Percentiles rank a stretch among this genome's conserved stretches.
These are phyloP conservation scores for Symbiodinium pilosum DNA, from an alignment of 73 alveolate species.

Conservation along the genomic window DNA sequence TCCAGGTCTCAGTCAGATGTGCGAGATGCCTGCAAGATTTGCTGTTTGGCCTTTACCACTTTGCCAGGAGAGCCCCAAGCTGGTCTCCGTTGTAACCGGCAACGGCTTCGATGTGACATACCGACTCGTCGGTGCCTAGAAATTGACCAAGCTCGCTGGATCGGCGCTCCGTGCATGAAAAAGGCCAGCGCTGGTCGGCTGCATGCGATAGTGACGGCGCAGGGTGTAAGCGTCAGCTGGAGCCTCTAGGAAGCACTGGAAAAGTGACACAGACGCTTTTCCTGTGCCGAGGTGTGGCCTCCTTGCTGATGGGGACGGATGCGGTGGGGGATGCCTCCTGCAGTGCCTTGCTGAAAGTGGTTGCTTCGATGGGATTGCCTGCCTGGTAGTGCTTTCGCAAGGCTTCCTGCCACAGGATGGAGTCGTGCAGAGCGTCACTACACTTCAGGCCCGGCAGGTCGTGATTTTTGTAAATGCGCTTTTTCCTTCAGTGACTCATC, in stretches of 20 bases:
- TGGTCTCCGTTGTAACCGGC: background rate
- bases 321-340: background rate
- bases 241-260: background rate
- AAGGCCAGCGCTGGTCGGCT: background rate
- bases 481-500: too few species aligned
- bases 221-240: background rate
- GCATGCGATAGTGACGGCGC: background rate
- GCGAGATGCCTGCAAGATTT: too few species aligned
- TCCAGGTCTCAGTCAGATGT: too few species aligned
- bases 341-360: background rate
- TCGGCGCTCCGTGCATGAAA: too few species aligned
- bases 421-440: background rate
- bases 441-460: background rate
- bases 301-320: background rate
- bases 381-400: too few species aligned
- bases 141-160: too few species aligned
- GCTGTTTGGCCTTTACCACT: too few species aligned
- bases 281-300: background rate
- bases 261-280: background rate
- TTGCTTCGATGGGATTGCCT: background rate
- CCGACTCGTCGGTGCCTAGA: background rate
- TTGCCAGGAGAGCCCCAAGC: slow-evolving; percentile 16
- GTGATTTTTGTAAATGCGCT: too few species aligned
- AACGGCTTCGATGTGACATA: background rate
- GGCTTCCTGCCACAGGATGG: slow-evolving; percentile 7